A percentile compares a stretch with the other conserved stretches of the same genome.
Conservation (phyloP, 169 alveolate genomes). For the Plasmodium malariae region DNA sequence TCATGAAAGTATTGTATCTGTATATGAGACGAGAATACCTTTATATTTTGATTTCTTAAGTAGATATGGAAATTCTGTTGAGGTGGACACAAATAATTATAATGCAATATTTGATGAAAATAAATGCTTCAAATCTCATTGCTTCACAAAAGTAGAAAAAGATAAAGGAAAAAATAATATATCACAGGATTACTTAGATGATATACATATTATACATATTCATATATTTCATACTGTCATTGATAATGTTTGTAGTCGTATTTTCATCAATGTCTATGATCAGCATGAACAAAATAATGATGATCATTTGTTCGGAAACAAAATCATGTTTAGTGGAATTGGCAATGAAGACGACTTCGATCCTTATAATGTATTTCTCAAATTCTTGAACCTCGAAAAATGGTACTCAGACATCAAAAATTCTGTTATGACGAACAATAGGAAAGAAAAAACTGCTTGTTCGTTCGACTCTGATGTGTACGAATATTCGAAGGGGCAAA, state of each 20-base stretch:
- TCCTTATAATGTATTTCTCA: constrained; percentile 31
- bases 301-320: constrained; percentile 14
- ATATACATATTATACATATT: constrained; percentile 43
- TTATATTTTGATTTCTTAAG: constrained; percentile 62
- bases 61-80: constrained; percentile 76
- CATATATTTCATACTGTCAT: constrained; percentile 57
- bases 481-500: too few species aligned
- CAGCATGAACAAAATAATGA: constrained; percentile 45
- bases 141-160: constrained; percentile 52
- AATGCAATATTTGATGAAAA: constrained; percentile 62
- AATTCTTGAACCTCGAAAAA: constrained; percentile 12
- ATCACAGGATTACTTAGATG: constrained; percentile 53
- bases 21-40: constrained; percentile 68
- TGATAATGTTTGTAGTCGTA: constrained; percentile 54
- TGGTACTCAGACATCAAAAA: neutral
- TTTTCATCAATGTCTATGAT: constrained; percentile 51
- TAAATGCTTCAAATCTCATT: constrained; percentile 58
- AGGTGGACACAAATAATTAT: constrained; percentile 54
- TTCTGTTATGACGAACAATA: neutral
- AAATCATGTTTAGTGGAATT: constrained; percentile 63
- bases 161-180: constrained; percentile 27
- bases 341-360: constrained; percentile 25
- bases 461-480: too few species aligned
- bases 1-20: constrained; percentile 74
- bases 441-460: neutral